Evolutionary conservation across 805 yeast species (phyloP), one percentile per base, ranked within the genome.

Genomic region (Kockiozyma suomiensis): DNA sequence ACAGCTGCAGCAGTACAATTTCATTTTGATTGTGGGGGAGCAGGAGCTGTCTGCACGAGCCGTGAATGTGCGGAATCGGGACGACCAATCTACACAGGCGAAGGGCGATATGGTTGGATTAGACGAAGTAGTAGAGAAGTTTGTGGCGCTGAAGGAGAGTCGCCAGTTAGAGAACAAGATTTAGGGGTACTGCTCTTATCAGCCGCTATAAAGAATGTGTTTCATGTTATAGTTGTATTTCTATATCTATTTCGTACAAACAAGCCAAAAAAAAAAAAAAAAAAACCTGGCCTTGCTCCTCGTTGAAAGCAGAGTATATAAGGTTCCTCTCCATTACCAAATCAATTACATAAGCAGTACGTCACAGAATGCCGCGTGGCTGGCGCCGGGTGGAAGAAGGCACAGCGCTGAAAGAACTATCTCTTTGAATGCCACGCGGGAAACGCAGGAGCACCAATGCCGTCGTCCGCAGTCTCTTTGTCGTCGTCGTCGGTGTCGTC

Each of bases 51-150:
- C 78, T 65, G 83, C 85, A 68, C 76, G 82, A 65, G 81, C 92
- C 68, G 99, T 94, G 69, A 94, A 94, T 75, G 88, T 94, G 68
- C 90, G 99, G 83, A 90, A 91, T 81, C 88, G 99, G 81, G 98
- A 94, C 75, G 90, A 91, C 72, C 70, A 66, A 50, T 83, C 85
- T 72, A 85, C 89, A 78, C 98, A 94, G 81, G 89, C 89, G 76
- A 94, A 93, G 87, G 73, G 76, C 47, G 97, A 86, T 55, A 87
- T 91, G 70, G 84, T 90, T 57, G 75, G 83, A 50, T 82, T 93
- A 64, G 89, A 83, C 41, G 82, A 79, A 23, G 96, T 93, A 61
- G 79, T 92, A 61, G 75, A 79, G 64, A 87, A 88, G 77, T 80
- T 94, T 77, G 71, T 76, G 68, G 77, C 73, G 43, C 83, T 94